These are phyloP conservation scores for Euphorbia schlechtendalii DNA, from an alignment of 441 rosid genomes.

Conservation along the genomic window DNA sequence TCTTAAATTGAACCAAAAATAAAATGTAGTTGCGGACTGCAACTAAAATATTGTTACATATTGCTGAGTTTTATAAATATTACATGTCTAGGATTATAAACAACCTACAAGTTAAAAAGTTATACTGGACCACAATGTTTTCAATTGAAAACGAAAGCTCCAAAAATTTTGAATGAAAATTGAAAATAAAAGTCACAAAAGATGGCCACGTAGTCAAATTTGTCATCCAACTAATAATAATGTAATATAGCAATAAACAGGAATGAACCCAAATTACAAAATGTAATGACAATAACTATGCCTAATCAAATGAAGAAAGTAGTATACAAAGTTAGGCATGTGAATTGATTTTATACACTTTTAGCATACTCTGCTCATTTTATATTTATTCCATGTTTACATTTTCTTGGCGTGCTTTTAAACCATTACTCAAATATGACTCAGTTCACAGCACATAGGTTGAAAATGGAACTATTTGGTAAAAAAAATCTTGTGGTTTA, in stretches of 20 bases:
- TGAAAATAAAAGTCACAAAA: neutral
- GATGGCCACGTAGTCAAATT: neutral
- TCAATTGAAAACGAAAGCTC: no score
- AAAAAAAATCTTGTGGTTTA: no score
- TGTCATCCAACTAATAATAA: neutral
- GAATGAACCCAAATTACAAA: neutral
- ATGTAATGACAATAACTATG: neutral
- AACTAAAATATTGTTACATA: no score
- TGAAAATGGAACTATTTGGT: no score
- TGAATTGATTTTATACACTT: neutral
- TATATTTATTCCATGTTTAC: neutral
- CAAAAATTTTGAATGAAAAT: no score
- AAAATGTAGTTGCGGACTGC: no score
- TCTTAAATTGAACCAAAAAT: no score
- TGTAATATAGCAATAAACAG: neutral
- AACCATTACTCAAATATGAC: neutral
- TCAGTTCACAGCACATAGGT: no score
- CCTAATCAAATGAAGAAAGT: conserved; percentile 7
- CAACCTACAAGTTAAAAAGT: no score
- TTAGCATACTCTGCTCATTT: neutral
- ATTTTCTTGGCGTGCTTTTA: neutral
- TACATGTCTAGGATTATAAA: no score
- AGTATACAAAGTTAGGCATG: neutral
- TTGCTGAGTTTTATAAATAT: no score
- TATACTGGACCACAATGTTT: no score